Evolutionary conservation across 768 basidiomycete genomes (phyloP).

Genomic region (Pleurotus pulmonarius): DNA sequence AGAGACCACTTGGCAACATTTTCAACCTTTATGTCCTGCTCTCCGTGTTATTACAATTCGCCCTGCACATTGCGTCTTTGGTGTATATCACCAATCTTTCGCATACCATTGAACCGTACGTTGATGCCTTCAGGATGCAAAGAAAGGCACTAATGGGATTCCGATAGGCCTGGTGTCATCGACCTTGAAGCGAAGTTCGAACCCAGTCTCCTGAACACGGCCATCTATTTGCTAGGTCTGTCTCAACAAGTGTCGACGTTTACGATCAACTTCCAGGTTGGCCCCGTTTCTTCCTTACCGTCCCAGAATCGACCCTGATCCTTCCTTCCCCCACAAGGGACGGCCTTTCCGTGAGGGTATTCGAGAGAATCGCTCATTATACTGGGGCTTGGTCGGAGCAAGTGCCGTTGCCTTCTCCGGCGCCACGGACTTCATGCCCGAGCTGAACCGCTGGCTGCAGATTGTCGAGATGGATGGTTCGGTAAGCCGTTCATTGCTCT

Average conservation of each 20-base stretch:
- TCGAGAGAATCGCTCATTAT: constrained; percentile 90
- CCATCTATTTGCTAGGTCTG: constrained; percentile 91
- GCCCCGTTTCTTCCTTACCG: no score
- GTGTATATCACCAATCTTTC: constrained; percentile 92
- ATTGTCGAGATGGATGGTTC: constrained; percentile 82
- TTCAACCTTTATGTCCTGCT: constrained; percentile 95
- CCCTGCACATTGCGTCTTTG: constrained; percentile 85
- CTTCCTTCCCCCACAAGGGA: no score
- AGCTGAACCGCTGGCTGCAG: constrained; percentile 95
- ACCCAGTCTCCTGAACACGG: constrained; percentile 91
- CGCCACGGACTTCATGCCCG: constrained; percentile 91
- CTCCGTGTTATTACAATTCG: constrained; percentile 90
- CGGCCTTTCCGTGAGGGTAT: constrained; percentile 99
- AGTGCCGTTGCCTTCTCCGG: constrained; percentile 90
- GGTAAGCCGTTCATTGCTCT: no score
- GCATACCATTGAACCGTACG: constrained; percentile 73
- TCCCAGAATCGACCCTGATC: no score
- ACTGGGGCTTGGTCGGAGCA: constrained; percentile 88
- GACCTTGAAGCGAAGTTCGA: constrained; percentile 97
- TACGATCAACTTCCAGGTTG: constrained; percentile 95
- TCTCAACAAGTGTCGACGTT: constrained; percentile 99
- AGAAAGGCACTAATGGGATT: neutral
- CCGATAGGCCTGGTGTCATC: constrained; percentile 60
- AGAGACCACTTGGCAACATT: constrained; percentile 92
- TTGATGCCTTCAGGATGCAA: constrained; percentile 19